Evolutionary conservation across 2,329 filamentous ascomycete species (phyloP).

Genomic region (Diaporthe sp.): DNA sequence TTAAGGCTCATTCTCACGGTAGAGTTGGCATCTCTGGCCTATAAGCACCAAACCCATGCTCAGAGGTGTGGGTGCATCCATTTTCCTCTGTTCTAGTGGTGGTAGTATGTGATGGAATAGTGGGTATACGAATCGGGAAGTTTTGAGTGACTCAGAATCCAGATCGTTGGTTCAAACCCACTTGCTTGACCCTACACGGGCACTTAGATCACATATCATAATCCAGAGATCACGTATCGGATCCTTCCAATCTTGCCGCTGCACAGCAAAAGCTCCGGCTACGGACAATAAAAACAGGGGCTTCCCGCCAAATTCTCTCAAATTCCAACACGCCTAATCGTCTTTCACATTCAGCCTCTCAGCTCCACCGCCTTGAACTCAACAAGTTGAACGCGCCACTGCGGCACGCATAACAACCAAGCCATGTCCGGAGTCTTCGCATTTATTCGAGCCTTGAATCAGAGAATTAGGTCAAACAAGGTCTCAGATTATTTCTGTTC

Average conservation of each 20-base stretch:
- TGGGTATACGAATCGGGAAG: neutral
- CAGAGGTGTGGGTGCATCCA: too few relatives aligned
- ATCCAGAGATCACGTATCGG: neutral
- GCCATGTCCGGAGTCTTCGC: conserved; percentile 54
- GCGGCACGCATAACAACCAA: neutral
- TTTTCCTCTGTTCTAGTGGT: too few relatives aligned
- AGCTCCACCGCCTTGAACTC: neutral
- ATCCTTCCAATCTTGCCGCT: neutral
- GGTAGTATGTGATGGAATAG: neutral
- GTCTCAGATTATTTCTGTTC: conserved; percentile 86
- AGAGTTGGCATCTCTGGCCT: too few relatives aligned
- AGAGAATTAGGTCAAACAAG: conserved; percentile 87
- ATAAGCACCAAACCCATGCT: too few relatives aligned
- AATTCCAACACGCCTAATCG: neutral
- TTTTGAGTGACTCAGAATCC: neutral
- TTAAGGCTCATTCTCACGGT: neutral
- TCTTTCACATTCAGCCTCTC: too few relatives aligned
- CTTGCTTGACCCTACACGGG: neutral
- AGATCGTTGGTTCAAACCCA: neutral
- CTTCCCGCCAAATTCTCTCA: neutral
- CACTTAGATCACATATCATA: neutral
- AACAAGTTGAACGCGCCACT: too few relatives aligned
- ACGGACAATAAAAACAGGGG: neutral
- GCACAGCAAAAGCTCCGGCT: neutral
- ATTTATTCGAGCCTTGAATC: conserved; percentile 83